phyloP scores from a whole-genome alignment of 2,329 filamentous ascomycete species.

The Coniochaeta pulveracea region DNA sequence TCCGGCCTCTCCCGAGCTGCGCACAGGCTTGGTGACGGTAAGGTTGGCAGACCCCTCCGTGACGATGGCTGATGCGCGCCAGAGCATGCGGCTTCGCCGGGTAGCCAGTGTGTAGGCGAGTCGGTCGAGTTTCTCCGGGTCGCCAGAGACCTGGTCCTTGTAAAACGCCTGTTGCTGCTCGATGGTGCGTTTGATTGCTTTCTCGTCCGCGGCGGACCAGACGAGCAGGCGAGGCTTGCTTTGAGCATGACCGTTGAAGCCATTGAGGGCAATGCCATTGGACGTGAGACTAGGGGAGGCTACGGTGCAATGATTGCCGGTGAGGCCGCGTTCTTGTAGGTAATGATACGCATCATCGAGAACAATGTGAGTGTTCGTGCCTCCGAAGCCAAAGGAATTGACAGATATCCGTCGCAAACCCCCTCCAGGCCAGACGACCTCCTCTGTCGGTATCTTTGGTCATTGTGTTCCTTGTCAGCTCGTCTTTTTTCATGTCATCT shows the following conservation, averaged over 20 bases:
- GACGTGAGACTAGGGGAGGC: not conserved
- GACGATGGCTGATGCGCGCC: conserved; percentile 15
- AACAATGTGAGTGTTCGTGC: conserved; percentile 1
- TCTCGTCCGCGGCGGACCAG: conserved; percentile 18
- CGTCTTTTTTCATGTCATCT: not conserved
- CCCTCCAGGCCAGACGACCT: not conserved
- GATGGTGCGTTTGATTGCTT: conserved; percentile 14
- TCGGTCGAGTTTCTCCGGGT: conserved; percentile 8
- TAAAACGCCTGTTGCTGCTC: conserved; percentile 15
- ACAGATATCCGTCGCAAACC: conserved; percentile 1
- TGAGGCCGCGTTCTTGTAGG: conserved; percentile 3
- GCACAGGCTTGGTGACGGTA: conserved; percentile 8
- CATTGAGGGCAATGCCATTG: conserved; percentile 3
- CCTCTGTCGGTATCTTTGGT: conserved; percentile 2
- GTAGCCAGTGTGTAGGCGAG: conserved; percentile 17
- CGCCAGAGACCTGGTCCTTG: conserved; percentile 6
- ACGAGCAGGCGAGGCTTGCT: conserved; percentile 12
- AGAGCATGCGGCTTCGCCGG: conserved; percentile 16
- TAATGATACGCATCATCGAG: conserved; percentile 2
- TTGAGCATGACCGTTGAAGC: not conserved
- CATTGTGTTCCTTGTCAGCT: not conserved
- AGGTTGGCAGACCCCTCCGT: conserved; percentile 4
- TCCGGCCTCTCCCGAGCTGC: conserved; percentile 8
- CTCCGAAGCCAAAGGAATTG: conserved; percentile 3
- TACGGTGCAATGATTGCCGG: conserved; percentile 5